These are phyloP conservation scores for Buxus sempervirens DNA, from an alignment of 164 flowering plant species.

Conservation along the genomic window DNA sequence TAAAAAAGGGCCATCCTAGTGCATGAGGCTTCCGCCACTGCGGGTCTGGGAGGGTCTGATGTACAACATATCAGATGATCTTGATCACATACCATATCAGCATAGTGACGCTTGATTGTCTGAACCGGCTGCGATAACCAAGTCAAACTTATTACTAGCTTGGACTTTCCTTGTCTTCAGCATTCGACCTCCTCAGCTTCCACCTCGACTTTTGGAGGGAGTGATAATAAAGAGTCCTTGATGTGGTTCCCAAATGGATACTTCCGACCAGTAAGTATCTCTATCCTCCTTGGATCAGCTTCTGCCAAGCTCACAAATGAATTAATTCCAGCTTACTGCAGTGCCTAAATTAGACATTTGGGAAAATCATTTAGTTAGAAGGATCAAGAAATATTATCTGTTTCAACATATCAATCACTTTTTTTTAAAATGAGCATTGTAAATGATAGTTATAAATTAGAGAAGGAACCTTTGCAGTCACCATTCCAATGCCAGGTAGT, in stretches of 20 bases:
- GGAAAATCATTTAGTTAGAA: conserved; percentile 3
- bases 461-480: conserved; percentile 83
- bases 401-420: not conserved
- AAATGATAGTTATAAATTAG: not conserved
- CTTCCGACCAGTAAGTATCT: conserved; percentile 86
- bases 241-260: conserved; percentile 97
- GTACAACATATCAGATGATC: not conserved
- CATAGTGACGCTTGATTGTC: conserved; percentile 65
- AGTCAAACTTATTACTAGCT: conserved; percentile 59
- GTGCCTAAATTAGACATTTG: conserved; percentile 47
- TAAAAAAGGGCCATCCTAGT: too few species aligned
- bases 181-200: conserved; percentile 51
- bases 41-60: too few species aligned
- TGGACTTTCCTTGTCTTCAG: conserved; percentile 60
- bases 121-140: conserved; percentile 52
- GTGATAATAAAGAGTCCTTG: conserved; percentile 73
- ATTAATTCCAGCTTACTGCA: conserved; percentile 69
- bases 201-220: conserved; percentile 87
- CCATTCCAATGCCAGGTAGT: conserved; percentile 94
- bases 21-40: too few species aligned
- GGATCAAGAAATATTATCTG: not conserved
- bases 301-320: conserved; percentile 75
- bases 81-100: conserved; percentile 70
- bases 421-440: too few species aligned
- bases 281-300: conserved; percentile 95